Evolutionary conservation across 2,329 filamentous ascomycete genomes (phyloP), one percentile per base, ranked within the genome.

Genomic region (Sporothrix pseudoabietina): DNA sequence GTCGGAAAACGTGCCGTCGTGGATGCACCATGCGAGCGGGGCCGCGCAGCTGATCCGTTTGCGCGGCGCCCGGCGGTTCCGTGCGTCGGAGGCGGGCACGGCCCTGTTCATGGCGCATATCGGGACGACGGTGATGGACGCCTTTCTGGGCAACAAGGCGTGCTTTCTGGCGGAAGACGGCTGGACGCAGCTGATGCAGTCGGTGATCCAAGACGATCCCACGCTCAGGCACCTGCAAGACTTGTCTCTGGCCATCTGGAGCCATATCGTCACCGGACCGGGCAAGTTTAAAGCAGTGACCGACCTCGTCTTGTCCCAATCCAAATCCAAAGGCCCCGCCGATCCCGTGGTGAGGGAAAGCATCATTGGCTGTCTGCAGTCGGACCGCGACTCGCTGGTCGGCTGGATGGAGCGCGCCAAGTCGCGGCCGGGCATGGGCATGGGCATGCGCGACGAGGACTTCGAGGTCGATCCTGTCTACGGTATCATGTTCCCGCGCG

Each of bases 21-120:
- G 66, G 66, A 55, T 39, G 66, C 66, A 69, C 49, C 66, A 69
- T 55, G 66, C 66, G 9, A 32, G 66, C 35, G 66, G 66, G 5
- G 66, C 66, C 0, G 66, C 66, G 9, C 66, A 57, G 19, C 49
- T 69, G 26, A 69, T 69, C 30, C 66, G 26, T 6, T 9, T 69
- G 19, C 66, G 66, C 26, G 66, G 66, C n/a, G 66, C 35, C 30
- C 66, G 41, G 2, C 47, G 41, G 4, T 69, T 55, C 12, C 30
- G 66, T 8, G 1, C 22, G 7, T 55, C 66, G 10, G 66, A 69
- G 10, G 6, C 49, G 22, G 66, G 49, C 19, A 69, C 32, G 16
- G 47, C 66, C 4, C 49, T 69, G 1, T 69, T 69, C n/a, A 49
- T 55, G 66, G 66, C 66, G 9, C 66, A 69, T 35, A 69, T 55